These are phyloP conservation scores for Eucalyptus grandis DNA, from an alignment of 345 rosid species.

Conservation along the genomic window DNA sequence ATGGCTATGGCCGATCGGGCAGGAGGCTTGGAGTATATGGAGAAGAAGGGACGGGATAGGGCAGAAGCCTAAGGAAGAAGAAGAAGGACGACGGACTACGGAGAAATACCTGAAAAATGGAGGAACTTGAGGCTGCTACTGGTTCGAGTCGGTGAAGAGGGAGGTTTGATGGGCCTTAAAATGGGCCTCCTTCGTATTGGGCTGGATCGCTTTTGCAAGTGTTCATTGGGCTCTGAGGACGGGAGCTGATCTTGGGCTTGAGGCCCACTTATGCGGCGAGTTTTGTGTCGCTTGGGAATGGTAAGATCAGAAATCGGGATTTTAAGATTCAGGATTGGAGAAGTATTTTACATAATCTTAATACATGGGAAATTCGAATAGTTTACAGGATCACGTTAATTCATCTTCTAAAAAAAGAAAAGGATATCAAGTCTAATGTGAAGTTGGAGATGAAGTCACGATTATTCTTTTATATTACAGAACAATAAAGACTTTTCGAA, in stretches of 20 bases:
- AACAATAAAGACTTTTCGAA: background rate
- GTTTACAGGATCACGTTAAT: background rate
- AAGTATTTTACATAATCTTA: background rate
- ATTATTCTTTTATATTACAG: background rate
- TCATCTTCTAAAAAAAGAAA: background rate
- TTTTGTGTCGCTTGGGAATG: background rate
- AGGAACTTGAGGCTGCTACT: background rate
- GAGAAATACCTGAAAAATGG: background rate
- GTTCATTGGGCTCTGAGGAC: background rate
- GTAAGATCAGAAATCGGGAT: background rate
- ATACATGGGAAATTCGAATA: background rate
- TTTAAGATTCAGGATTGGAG: background rate
- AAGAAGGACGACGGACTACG: background rate
- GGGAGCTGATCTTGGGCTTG: background rate
- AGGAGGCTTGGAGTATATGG: background rate
- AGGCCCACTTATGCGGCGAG: background rate
- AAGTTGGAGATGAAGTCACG: background rate
- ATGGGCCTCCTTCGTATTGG: background rate
- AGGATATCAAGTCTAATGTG: background rate
- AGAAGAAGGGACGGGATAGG: background rate
- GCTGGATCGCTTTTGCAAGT: background rate
- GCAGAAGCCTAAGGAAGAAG: background rate
- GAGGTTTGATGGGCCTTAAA: background rate
- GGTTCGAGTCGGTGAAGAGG: background rate
- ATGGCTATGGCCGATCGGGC: background rate